Conservation (phyloP, 306 rosid species). For the Lathyrus oleraceus region DNA sequence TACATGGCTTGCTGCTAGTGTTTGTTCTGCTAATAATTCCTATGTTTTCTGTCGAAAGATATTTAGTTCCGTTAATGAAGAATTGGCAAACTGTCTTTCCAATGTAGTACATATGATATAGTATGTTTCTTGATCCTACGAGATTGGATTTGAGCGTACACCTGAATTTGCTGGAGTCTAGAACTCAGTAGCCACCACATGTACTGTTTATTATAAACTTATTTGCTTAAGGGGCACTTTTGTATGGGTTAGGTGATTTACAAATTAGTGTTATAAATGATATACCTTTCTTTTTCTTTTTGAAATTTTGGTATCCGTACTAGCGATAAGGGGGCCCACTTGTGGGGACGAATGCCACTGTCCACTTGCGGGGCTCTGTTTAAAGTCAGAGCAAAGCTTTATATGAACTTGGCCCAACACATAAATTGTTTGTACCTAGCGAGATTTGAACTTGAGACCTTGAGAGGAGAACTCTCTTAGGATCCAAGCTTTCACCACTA, state of each 20-base stretch:
- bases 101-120: background rate
- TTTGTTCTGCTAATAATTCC: background rate
- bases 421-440: no score
- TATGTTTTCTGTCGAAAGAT: background rate
- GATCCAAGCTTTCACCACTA: no score
- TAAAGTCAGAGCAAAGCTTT: no score
- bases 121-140: background rate
- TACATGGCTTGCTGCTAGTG: background rate
- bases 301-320: no score
- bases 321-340: no score
- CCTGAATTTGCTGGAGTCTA: background rate
- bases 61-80: background rate
- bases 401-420: no score
- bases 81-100: background rate
- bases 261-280: background rate
- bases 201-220: background rate
- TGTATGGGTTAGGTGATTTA: slow-evolving; percentile 1
- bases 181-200: background rate
- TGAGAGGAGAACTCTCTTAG: no score
- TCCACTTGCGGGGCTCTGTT: no score
- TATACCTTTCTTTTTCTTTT: no score
- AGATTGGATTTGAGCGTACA: background rate
- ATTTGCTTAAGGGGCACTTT: background rate
- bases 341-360: no score
- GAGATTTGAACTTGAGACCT: no score